Evolutionary conservation across 2,329 filamentous ascomycete genomes (phyloP), one percentile per base, ranked within the genome.

Genomic region (Neonectria sp.): DNA sequence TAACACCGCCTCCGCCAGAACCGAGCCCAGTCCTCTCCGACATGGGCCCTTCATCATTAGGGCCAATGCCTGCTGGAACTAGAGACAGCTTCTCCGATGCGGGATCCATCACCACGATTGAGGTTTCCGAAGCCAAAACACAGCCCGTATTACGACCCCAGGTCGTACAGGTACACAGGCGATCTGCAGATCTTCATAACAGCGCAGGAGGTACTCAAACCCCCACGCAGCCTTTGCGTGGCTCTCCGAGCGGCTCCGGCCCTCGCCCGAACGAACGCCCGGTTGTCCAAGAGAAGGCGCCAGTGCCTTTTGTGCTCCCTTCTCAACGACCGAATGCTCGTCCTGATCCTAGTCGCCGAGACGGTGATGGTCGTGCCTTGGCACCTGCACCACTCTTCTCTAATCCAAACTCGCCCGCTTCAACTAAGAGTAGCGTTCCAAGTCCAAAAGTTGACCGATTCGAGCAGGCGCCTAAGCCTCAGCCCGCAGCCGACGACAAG

Each of bases 61-160:
- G 70, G 21, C 66, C 58, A 29, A 63, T 67, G 21, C 65, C 71
- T 24, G 71, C 72, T 27, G 60, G 67, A 1, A 66, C 60, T 35
- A 68, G 68, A 43, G 72, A 73, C 4, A 76, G 68, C 24, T 57
- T 76, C 35, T 76, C 74, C 8, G 74, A 76, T 11, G 64, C 73
- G 6, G 74, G 62, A 2, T 76, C 74, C 11, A 71, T 75, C 46
- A 73, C 69, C 4, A 75, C 73, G 0, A 73, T 76, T 7, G 74
- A 76, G 24, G 73, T 76, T 1, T 68, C 71, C 4, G 74, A 76
- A 37, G 74, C 74, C 15, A 71, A 75, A 31, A 61, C 73, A 24
- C 74, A 76, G 24, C 70, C 73, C 25, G 74, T 76, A 5, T 57
- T 76, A 21, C 66, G 70, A 11, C 74, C 74, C 35, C 75, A 73